These are phyloP conservation scores for Smittium mucronatum DNA, from an alignment of 371 early-diverging fungal genomes.

Conservation along the genomic window DNA sequence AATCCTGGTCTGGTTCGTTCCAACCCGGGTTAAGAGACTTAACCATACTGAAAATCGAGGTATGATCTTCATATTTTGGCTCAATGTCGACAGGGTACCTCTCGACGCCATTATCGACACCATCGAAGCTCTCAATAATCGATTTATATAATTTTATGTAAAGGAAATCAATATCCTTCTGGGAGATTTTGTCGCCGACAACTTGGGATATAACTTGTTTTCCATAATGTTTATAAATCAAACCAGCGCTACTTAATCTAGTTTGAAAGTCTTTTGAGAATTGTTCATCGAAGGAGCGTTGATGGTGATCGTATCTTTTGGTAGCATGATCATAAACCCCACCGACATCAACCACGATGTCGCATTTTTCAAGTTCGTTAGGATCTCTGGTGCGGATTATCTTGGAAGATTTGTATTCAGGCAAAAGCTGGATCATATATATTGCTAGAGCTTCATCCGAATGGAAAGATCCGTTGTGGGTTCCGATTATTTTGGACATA, in stretches of 20 bases:
- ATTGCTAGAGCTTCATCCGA: conserved; percentile 95
- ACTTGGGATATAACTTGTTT: conserved; percentile 56
- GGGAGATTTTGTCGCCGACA: conserved; percentile 27
- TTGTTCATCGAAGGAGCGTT: conserved; percentile 85
- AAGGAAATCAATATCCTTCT: conserved; percentile 43
- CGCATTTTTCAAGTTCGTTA: conserved; percentile 58
- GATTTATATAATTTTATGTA: conserved; percentile 71
- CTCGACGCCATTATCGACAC: conserved; percentile 84
- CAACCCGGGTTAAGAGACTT: conserved; percentile 82
- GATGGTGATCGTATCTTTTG: conserved; percentile 92
- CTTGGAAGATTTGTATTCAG: conserved; percentile 53
- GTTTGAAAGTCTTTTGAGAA: conserved; percentile 64
- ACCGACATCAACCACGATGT: conserved; percentile 96
- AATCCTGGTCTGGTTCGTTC: conserved; percentile 65
- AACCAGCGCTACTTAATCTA: conserved; percentile 84
- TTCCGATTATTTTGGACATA: conserved; percentile 54
- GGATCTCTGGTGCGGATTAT: conserved; percentile 84
- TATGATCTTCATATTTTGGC: conserved; percentile 69
- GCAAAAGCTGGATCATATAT: conserved; percentile 62
- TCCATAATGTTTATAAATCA: conserved; percentile 89
- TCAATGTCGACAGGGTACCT: conserved; percentile 64
- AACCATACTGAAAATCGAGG: conserved; percentile 65
- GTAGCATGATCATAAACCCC: conserved; percentile 75
- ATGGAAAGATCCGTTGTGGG: conserved; percentile 81
- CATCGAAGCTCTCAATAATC: conserved; percentile 66